A percentile compares a stretch with the other conserved stretches of the same genome.
These are phyloP conservation scores for Tolypocladium tropicale DNA, from an alignment of 2,329 filamentous ascomycete genomes.

Conservation along the genomic window DNA sequence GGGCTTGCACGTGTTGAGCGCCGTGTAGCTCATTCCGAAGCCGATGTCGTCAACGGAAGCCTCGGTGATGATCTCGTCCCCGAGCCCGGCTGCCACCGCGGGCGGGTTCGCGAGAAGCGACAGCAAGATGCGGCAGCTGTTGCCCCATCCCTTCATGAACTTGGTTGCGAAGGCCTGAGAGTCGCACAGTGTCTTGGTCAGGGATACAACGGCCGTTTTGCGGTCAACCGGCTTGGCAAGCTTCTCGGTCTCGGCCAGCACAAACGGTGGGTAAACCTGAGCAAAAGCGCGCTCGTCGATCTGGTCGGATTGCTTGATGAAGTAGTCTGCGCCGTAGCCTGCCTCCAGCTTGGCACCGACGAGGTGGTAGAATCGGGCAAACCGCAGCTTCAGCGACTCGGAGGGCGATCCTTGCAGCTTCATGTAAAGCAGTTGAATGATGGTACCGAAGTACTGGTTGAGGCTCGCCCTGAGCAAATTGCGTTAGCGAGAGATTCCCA, in stretches of 20 bases:
- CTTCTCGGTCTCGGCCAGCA: conserved; percentile 82
- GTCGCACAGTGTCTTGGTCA: conserved; percentile 85
- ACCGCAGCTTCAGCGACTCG: conserved; percentile 76
- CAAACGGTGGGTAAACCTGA: conserved; percentile 75
- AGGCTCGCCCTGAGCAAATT: conserved; percentile 41
- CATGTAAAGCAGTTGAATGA: conserved; percentile 75
- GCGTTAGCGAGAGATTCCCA: background rate
- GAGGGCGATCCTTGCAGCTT: conserved; percentile 57
- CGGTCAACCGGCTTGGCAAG: conserved; percentile 80
- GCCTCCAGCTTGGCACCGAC: conserved; percentile 68
- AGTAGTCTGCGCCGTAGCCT: conserved; percentile 86
- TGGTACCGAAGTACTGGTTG: conserved; percentile 66
- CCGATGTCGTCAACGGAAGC: conserved; percentile 90
- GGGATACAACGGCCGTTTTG: conserved; percentile 85
- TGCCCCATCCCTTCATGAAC: conserved; percentile 82
- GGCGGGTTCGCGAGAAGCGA: conserved; percentile 86
- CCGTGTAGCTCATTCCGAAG: conserved; percentile 91
- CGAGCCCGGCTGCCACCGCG: conserved; percentile 48
- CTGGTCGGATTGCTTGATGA: conserved; percentile 73
- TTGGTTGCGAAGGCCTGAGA: conserved; percentile 72
- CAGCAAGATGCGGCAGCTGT: conserved; percentile 81
- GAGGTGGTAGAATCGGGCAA: conserved; percentile 91
- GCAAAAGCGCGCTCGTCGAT: conserved; percentile 74
- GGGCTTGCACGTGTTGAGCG: conserved; percentile 80
- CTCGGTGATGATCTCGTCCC: conserved; percentile 72